Conservation (phyloP, 2,329 filamentous ascomycete genomes). For the Botrytis fragariae region DNA sequence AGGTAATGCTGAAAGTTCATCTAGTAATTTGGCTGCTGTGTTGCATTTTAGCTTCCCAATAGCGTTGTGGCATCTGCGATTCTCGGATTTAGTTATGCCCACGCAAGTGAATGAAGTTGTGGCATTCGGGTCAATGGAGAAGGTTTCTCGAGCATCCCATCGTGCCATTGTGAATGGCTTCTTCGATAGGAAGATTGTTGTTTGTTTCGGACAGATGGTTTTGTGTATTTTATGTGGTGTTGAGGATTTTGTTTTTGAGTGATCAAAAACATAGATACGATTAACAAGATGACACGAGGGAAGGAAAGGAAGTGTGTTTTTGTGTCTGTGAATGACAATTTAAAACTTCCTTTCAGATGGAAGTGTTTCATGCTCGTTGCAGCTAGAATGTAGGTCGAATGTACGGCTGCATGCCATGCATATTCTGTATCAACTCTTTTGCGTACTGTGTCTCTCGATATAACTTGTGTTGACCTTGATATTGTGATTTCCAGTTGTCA, state of each 20-base stretch:
- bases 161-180: background rate
- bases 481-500: background rate
- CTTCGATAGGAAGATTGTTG: background rate
- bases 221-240: background rate
- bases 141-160: background rate
- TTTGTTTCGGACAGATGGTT: background rate
- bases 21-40: background rate
- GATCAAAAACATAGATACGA: background rate
- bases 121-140: background rate
- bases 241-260: background rate
- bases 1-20: background rate
- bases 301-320: background rate
- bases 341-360: background rate
- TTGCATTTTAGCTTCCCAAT: background rate
- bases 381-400: background rate
- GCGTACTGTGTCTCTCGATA: no score
- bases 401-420: background rate
- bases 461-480: background rate
- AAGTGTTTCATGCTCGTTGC: background rate
- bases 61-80: background rate
- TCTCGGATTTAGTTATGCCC: background rate
- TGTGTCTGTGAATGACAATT: background rate
- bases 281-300: background rate
- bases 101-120: background rate
- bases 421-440: background rate